Conservation (phyloP, 2,329 filamentous ascomycete species). For the Tolypocladium endophyticum region DNA sequence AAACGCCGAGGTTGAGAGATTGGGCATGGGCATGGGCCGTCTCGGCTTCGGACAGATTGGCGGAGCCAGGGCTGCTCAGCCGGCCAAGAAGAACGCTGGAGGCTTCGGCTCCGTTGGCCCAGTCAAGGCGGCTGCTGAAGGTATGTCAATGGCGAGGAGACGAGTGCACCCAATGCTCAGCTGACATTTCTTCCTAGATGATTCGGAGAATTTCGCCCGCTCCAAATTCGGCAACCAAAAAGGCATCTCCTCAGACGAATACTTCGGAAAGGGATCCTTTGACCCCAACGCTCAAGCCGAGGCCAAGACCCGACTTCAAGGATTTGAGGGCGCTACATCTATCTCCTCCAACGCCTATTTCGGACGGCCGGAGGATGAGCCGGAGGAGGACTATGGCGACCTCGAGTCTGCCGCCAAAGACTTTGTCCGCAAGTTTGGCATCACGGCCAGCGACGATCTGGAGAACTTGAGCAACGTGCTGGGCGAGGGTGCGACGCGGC, state of each 20-base stretch:
- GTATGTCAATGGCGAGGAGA: conserved; percentile 31
- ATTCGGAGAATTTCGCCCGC: conserved; percentile 74
- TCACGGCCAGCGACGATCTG: conserved; percentile 90
- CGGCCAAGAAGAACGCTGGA: conserved; percentile 64
- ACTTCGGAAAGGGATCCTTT: conserved; percentile 84
- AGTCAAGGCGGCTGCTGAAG: conserved; percentile 57
- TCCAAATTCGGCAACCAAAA: conserved; percentile 87
- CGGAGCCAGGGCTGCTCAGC: conserved; percentile 43
- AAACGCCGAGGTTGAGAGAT: conserved; percentile 71
- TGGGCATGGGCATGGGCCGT: conserved; percentile 80
- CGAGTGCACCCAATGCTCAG: neutral
- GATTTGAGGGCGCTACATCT: conserved; percentile 82
- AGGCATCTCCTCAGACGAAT: conserved; percentile 95
- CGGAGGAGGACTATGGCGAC: conserved; percentile 75
- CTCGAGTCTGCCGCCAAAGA: conserved; percentile 91
- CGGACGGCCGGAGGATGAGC: conserved; percentile 78
- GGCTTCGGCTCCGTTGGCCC: conserved; percentile 80
- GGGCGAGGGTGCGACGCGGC: conserved; percentile 72
- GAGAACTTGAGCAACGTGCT: conserved; percentile 78
- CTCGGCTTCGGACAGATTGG: conserved; percentile 84
- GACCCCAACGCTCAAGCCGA: conserved; percentile 73
- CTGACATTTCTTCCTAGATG: conserved; percentile 32
- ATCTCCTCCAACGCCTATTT: conserved; percentile 99
- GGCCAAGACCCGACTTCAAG: conserved; percentile 77
- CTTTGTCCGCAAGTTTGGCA: conserved; percentile 88